Conservation (phyloP, 805 yeast species). For the Naumovozyma dairenensis region DNA sequence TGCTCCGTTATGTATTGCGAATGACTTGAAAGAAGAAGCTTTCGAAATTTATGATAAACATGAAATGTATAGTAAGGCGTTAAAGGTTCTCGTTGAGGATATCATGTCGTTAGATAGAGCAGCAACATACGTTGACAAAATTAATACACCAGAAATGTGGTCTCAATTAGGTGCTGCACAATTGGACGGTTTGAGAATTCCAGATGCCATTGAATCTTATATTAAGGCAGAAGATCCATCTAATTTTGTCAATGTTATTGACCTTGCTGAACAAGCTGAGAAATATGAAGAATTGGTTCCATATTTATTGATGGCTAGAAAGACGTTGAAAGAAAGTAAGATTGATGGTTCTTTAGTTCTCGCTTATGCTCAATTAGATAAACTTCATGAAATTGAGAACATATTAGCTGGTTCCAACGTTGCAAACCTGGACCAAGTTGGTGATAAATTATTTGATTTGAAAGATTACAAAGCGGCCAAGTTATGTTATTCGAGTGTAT, state of each 20-base stretch:
- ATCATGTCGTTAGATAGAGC: constrained; percentile 93
- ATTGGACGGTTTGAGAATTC: constrained; percentile 81
- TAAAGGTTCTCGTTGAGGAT: constrained; percentile 86
- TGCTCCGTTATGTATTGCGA: constrained; percentile 84
- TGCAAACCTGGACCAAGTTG: constrained; percentile 85
- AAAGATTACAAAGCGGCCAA: constrained; percentile 89
- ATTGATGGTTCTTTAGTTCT: constrained; percentile 88
- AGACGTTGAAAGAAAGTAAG: constrained; percentile 78
- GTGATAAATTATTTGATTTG: constrained; percentile 77
- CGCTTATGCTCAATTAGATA: constrained; percentile 72
- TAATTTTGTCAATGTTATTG: constrained; percentile 85
- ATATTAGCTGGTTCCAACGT: constrained; percentile 81
- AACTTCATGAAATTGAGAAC: constrained; percentile 70
- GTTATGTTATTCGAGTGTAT: constrained; percentile 70
- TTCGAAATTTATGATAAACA: constrained; percentile 83
- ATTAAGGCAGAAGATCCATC: constrained; percentile 86
- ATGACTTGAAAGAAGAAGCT: constrained; percentile 86
- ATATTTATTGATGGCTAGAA: constrained; percentile 85
- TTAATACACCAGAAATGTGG: constrained; percentile 83
- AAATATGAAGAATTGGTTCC: constrained; percentile 88
- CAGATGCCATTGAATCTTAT: constrained; percentile 87
- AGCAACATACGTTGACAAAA: constrained; percentile 81
- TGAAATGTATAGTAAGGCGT: constrained; percentile 66
- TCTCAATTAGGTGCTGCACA: constrained; percentile 93
- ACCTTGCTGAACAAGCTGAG: constrained; percentile 90